Conservation (phyloP, 148 eudicot species). For the Nyssa sinensis region DNA sequence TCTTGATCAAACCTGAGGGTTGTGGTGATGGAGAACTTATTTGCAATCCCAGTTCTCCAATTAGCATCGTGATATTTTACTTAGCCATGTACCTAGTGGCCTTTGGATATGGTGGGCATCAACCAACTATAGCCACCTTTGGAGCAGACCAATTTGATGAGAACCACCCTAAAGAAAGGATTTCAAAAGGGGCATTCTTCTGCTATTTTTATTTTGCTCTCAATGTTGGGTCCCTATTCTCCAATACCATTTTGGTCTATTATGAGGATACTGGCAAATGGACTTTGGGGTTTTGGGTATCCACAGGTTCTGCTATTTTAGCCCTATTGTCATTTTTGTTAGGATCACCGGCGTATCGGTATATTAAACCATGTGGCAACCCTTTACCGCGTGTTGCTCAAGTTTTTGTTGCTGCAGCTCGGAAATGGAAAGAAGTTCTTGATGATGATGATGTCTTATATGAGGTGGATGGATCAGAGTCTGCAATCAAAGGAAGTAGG, state of each 20-base stretch:
- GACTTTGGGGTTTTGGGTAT: conserved; percentile 72
- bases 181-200: conserved; percentile 55
- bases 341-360: conserved; percentile 54
- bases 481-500: conserved; percentile 89
- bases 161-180: conserved; percentile 28
- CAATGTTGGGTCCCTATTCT: conserved; percentile 76
- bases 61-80: conserved; percentile 50
- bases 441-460: conserved; percentile 42
- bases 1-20: conserved; percentile 64
- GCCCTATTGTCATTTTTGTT: conserved; percentile 48
- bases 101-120: conserved; percentile 95
- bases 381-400: conserved; percentile 84
- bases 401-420: conserved; percentile 64
- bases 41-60: conserved; percentile 39
- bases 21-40: conserved; percentile 58
- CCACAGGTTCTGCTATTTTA: conserved; percentile 53
- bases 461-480: conserved; percentile 63
- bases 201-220: conserved; percentile 84
- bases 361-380: conserved; percentile 67
- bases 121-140: conserved; percentile 85
- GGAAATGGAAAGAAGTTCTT: conserved; percentile 39
- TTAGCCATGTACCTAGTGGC: conserved; percentile 80
- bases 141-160: conserved; percentile 92
- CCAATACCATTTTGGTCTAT: conserved; percentile 82
- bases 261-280: conserved; percentile 77